Conservation (phyloP, 371 early-diverging fungal species). For the Coemansia sp. region DNA sequence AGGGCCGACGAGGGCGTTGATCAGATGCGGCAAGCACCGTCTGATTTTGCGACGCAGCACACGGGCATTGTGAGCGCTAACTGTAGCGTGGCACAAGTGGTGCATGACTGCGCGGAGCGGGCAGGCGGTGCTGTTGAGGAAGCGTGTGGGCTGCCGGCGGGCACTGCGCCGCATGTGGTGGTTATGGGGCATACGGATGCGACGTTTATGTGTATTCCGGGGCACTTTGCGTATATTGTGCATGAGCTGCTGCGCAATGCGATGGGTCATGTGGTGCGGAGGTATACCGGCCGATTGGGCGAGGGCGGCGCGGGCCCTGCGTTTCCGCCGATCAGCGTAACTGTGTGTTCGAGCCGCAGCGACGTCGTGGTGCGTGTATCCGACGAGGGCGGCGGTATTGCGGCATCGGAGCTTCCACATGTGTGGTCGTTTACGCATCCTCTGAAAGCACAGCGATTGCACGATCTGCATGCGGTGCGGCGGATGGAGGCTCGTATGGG, state of each 20-base stretch:
- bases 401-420: slow-evolving; percentile 58
- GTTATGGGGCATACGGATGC: slow-evolving; percentile 67
- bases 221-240: slow-evolving; percentile 92
- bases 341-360: slow-evolving; percentile 68
- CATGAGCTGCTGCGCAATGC: slow-evolving; percentile 90
- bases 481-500: slow-evolving; percentile 59
- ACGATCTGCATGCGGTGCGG: slow-evolving; percentile 62
- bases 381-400: slow-evolving; percentile 89
- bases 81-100: slow-evolving; percentile 60
- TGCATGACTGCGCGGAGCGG: slow-evolving; percentile 61
- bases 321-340: slow-evolving; percentile 74
- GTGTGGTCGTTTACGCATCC: slow-evolving; percentile 81
- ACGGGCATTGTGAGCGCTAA: slow-evolving; percentile 58
- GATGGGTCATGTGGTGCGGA: slow-evolving; percentile 56
- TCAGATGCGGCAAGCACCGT: slow-evolving; percentile 20
- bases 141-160: slow-evolving; percentile 31
- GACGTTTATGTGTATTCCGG: slow-evolving; percentile 80
- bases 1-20: slow-evolving; percentile 32
- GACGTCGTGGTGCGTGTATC: slow-evolving; percentile 88
- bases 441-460: slow-evolving; percentile 56
- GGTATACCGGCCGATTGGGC: slow-evolving; percentile 27
- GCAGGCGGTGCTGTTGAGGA: slow-evolving; percentile 45
- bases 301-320: slow-evolving; percentile 16
- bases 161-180: slow-evolving; percentile 59
- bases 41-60: slow-evolving; percentile 50